phyloP scores from a whole-genome alignment of 805 yeast species.

The Millerago galiae region DNA sequence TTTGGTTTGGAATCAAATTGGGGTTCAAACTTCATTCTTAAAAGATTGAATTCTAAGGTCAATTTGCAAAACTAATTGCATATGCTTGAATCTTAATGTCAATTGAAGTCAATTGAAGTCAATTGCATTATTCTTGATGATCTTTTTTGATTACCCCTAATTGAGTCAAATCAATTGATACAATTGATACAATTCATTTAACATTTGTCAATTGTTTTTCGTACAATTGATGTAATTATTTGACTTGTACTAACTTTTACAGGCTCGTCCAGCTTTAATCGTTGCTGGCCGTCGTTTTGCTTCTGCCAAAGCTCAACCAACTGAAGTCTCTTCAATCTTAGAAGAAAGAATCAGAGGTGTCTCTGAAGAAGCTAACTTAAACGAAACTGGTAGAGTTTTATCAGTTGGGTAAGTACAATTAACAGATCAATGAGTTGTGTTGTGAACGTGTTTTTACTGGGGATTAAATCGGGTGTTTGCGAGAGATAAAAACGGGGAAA shows the following conservation, averaged over 20 bases:
- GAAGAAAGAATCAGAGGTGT: constrained; percentile 99
- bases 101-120: neutral
- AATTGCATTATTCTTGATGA: too few species aligned
- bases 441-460: neutral
- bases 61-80: neutral
- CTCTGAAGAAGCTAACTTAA: constrained; percentile 92
- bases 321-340: constrained; percentile 97
- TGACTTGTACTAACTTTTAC: constrained; percentile 20
- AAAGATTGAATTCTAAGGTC: neutral
- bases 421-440: constrained; percentile 2
- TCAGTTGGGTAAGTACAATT: constrained; percentile 76
- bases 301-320: constrained; percentile 91
- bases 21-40: neutral
- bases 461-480: neutral
- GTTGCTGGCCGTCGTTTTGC: constrained; percentile 82
- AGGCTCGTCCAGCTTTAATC: constrained; percentile 68
- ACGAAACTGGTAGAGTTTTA: constrained; percentile 99
- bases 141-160: too few species aligned
- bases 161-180: too few species aligned
- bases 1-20: neutral
- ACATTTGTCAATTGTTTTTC: too few species aligned
- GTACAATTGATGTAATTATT: neutral
- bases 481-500: too few species aligned
- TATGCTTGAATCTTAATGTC: neutral
- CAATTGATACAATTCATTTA: neutral